Percentiles rank a stretch among this genome's conserved stretches.
These are phyloP conservation scores for Ustilago cynodontis DNA, from an alignment of 1,284 basidiomycete genomes.

Conservation along the genomic window DNA sequence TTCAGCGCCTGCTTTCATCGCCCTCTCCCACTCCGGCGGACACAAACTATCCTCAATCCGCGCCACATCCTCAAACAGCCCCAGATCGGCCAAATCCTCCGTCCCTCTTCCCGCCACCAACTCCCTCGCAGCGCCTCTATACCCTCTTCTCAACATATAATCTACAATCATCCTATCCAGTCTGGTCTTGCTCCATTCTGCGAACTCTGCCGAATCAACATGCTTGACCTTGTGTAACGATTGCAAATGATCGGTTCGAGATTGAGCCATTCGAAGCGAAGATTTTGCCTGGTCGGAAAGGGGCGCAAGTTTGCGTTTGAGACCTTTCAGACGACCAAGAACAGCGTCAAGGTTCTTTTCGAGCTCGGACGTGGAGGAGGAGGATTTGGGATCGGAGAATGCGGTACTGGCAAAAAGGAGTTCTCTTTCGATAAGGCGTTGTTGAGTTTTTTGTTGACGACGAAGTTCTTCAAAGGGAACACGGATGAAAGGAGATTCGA, in stretches of 20 bases:
- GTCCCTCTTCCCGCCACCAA: conserved; percentile 42
- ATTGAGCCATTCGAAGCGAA: conserved; percentile 40
- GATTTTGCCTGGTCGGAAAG: conserved; percentile 32
- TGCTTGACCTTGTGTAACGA: conserved; percentile 40
- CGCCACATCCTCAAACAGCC: conserved; percentile 85
- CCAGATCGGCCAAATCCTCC: conserved; percentile 74
- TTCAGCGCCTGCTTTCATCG: not conserved
- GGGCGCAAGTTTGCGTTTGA: conserved; percentile 81
- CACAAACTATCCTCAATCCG: conserved; percentile 84
- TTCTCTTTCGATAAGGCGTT: conserved; percentile 59
- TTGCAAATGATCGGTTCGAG: conserved; percentile 50
- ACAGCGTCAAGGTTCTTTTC: conserved; percentile 78
- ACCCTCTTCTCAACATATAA: conserved; percentile 82
- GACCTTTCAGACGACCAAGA: conserved; percentile 79
- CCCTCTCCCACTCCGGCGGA: not conserved
- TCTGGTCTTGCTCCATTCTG: conserved; percentile 79
- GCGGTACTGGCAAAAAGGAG: conserved; percentile 37
- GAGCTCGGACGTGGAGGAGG: conserved; percentile 18
- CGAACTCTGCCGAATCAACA: conserved; percentile 35
- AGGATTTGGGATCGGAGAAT: conserved; percentile 18
- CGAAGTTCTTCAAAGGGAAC: conserved; percentile 72
- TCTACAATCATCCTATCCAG: conserved; percentile 92
- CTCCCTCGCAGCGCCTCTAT: conserved; percentile 36
- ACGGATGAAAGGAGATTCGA: conserved; percentile 86
- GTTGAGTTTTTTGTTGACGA: conserved; percentile 58